Evolutionary conservation across 164 flowering plant species (phyloP).

Genomic region (Vitis cinerea): DNA sequence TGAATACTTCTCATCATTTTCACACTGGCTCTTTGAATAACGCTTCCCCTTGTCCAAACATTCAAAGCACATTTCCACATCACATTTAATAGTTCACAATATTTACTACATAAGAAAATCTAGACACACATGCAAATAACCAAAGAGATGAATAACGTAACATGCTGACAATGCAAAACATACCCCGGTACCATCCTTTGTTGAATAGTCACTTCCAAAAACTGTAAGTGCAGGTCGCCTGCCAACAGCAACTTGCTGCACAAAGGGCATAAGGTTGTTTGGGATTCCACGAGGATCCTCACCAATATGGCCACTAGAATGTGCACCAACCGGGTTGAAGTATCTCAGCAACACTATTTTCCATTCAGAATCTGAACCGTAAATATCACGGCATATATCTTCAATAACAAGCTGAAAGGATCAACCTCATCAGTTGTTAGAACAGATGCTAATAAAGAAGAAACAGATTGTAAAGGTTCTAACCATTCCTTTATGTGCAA

Average conservation of each 20-base stretch:
- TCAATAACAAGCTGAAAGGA: constrained; percentile 79
- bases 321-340: constrained; percentile 98
- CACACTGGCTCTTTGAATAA: too few relatives aligned
- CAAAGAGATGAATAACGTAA: too few relatives aligned
- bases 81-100: too few relatives aligned
- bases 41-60: too few relatives aligned
- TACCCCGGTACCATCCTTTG: constrained; percentile 97
- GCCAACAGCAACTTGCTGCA: constrained; percentile 96
- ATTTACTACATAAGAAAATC: too few relatives aligned
- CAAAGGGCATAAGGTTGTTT: constrained; percentile 96
- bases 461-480: neutral
- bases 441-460: neutral
- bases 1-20: too few relatives aligned
- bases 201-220: constrained; percentile 76
- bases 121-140: too few relatives aligned
- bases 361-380: constrained; percentile 72
- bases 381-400: constrained; percentile 85
- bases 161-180: constrained; percentile 4
- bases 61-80: too few relatives aligned
- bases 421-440: neutral
- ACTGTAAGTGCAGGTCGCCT: constrained; percentile 76
- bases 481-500: too few relatives aligned
- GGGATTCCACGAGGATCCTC: constrained; percentile 98
- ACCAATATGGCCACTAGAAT: constrained; percentile 86
- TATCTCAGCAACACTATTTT: constrained; percentile 82